Evolutionary conservation across 495 filamentous ascomycete species (phyloP), one percentile per base, ranked within the genome.

Genomic region (Aspergillus homomorphus): DNA sequence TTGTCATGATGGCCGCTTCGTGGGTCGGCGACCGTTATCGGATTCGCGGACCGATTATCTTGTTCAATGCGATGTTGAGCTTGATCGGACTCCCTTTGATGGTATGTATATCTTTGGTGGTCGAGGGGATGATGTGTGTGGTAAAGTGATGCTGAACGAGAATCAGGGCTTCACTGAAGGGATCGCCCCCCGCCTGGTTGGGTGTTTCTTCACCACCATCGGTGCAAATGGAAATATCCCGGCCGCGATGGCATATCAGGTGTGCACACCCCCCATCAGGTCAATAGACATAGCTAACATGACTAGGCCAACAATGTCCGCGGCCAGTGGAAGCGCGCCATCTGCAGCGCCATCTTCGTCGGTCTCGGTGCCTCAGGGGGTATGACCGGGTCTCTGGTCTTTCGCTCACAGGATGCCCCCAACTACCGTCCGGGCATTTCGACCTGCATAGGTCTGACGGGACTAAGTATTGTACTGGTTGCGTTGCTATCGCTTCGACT

Each of bases 311-410:
- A 82, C 66, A 85, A 85, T 56, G 76, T 83, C 64, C 79, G 79
- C 43, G 81, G 81, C 1, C 81, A 84, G 61, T 84, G 81, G 80
- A 83, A 82, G 59, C 77, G 82, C 20, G 82, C 81, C 2, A 75
- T 84, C 43, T 69, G 67, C 54, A 80, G 77, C 22, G 80, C 80
- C 2, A 76, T 71, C 1, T 71, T 81, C 51, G 77, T 66, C 8
- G 74, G 71, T 16, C 64, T 71, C 15, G 81, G 80, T 12, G 79
- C 74, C 41, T 72, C 82, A 26, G 82, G 82, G n/a, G 81, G 81
- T 16, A 83, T 85, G 60, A 67, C 75, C 12, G 81, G 78, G n/a
- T 69, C 71, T 9, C 66, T 74, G 9, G 75, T 83, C 10, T 84
- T 81, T 60, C 70, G 82, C 53, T 66, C 68, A 45, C 64, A 82